Conservation (phyloP, 2,329 filamentous ascomycete species). For the Talaromyces rugulosus region DNA sequence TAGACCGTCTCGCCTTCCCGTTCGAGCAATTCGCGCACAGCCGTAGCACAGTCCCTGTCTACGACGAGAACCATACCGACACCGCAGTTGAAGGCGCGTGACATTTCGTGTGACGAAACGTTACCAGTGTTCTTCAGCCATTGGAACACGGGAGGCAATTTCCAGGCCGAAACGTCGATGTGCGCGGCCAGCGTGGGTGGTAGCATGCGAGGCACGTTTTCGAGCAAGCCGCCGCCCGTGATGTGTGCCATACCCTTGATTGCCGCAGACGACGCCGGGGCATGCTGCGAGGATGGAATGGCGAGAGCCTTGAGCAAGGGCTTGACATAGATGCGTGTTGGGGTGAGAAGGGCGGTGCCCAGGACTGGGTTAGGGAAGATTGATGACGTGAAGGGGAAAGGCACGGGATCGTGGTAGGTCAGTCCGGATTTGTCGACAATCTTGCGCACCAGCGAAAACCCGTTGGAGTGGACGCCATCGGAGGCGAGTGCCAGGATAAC, state of each 20-base stretch:
- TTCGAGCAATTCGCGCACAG: slow-evolving; percentile 58
- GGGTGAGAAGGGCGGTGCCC: slow-evolving; percentile 76
- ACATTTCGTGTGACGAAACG: slow-evolving; percentile 75
- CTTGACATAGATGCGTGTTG: slow-evolving; percentile 91
- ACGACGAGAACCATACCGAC: slow-evolving; percentile 92
- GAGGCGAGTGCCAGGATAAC: slow-evolving; percentile 81
- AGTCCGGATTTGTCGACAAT: slow-evolving; percentile 73
- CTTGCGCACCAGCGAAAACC: slow-evolving; percentile 91
- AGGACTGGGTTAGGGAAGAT: slow-evolving; percentile 63
- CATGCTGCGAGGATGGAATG: slow-evolving; percentile 12
- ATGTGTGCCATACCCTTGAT: slow-evolving; percentile 96
- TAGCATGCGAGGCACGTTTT: slow-evolving; percentile 94
- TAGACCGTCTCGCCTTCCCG: slow-evolving; percentile 72
- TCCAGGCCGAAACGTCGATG: slow-evolving; percentile 73
- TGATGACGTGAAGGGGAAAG: slow-evolving; percentile 58
- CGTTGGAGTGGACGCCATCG: slow-evolving; percentile 89
- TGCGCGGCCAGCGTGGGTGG: slow-evolving; percentile 72
- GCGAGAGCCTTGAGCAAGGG: slow-evolving; percentile 64
- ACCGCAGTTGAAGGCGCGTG: slow-evolving; percentile 89
- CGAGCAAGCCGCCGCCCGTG: slow-evolving; percentile 85
- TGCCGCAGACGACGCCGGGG: slow-evolving; percentile 39
- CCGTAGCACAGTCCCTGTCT: slow-evolving; percentile 57
- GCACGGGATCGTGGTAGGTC: slow-evolving; percentile 65
- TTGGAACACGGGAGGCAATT: slow-evolving; percentile 71
- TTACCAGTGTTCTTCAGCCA: slow-evolving; percentile 76